Evolutionary conservation across 306 rosid genomes (phyloP).

Genomic region (Lathyrus sativus): DNA sequence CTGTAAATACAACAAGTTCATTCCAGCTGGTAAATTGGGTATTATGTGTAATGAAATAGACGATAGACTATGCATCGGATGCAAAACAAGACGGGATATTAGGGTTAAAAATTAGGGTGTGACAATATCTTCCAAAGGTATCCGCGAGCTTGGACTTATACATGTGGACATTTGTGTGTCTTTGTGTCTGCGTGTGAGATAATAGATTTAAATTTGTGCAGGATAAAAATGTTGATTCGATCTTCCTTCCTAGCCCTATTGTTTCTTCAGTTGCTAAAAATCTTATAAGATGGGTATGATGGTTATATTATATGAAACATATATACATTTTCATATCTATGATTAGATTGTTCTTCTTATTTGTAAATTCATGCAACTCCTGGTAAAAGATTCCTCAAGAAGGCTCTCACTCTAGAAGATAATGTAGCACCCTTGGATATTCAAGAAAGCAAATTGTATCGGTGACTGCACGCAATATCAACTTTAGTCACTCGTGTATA

Average conservation of each 20-base stretch:
- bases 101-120: too few relatives aligned
- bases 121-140: constrained; percentile 75
- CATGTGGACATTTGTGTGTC: too few relatives aligned
- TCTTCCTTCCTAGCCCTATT: constrained; percentile 60
- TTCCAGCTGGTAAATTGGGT: too few relatives aligned
- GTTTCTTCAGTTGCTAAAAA: constrained; percentile 71
- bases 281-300: constrained; percentile 64
- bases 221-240: constrained; percentile 74
- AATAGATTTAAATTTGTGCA: constrained; percentile 38
- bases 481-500: constrained; percentile 8
- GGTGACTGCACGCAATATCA: constrained; percentile 48
- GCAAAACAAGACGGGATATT: too few relatives aligned
- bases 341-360: constrained; percentile 26
- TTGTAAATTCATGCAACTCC: constrained; percentile 54
- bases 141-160: neutral
- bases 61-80: too few relatives aligned
- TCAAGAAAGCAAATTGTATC: constrained; percentile 63
- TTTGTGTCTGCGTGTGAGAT: too few relatives aligned
- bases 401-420: constrained; percentile 79
- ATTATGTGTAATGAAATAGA: too few relatives aligned
- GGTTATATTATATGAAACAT: too few relatives aligned
- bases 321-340: neutral
- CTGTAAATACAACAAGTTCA: too few relatives aligned
- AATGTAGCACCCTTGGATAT: constrained; percentile 85
- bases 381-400: constrained; percentile 76